Conservation (phyloP, 2,329 filamentous ascomycete species). For the Aspergillus pseudoterreus region DNA sequence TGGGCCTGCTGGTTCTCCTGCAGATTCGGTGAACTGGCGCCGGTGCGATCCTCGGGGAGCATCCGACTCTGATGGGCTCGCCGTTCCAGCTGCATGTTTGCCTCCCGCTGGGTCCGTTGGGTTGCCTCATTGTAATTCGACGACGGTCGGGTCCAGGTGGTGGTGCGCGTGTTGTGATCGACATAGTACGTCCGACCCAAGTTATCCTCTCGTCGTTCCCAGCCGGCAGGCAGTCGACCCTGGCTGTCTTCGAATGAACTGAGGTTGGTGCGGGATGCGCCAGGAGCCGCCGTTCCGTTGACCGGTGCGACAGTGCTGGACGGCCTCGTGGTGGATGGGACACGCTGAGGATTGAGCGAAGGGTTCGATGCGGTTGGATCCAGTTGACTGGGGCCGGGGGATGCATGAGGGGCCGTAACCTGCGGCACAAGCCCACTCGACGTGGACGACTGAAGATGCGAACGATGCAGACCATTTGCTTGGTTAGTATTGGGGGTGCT, state of each 20-base stretch:
- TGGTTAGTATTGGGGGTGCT: constrained; percentile 61
- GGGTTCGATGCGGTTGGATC: constrained; percentile 28
- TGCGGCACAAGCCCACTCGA: constrained; percentile 38
- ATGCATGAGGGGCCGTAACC: constrained; percentile 22
- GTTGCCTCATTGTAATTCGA: constrained; percentile 71
- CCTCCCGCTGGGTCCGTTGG: constrained; percentile 75
- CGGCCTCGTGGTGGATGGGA: constrained; percentile 33
- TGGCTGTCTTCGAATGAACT: constrained; percentile 97
- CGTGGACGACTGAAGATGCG: constrained; percentile 32
- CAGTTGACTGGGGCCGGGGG: constrained; percentile 27
- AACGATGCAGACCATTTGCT: constrained; percentile 37
- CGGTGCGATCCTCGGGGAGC: constrained; percentile 90
- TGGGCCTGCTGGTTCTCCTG: constrained; percentile 45
- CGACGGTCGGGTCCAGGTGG: constrained; percentile 93
- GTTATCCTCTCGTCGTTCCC: constrained; percentile 95
- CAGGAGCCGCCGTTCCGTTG: constrained; percentile 37
- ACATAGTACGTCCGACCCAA: constrained; percentile 96
- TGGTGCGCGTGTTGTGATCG: constrained; percentile 94
- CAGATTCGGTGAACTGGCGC: constrained; percentile 82
- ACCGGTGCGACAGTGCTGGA: constrained; percentile 38
- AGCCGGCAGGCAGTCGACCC: constrained; percentile 84
- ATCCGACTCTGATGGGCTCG: constrained; percentile 93
- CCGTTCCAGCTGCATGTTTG: constrained; percentile 88
- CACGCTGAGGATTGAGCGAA: constrained; percentile 33
- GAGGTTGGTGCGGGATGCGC: constrained; percentile 56